Evolutionary conservation across 768 basidiomycete species (phyloP).

Genomic region (Cyclocybe cylindracea): DNA sequence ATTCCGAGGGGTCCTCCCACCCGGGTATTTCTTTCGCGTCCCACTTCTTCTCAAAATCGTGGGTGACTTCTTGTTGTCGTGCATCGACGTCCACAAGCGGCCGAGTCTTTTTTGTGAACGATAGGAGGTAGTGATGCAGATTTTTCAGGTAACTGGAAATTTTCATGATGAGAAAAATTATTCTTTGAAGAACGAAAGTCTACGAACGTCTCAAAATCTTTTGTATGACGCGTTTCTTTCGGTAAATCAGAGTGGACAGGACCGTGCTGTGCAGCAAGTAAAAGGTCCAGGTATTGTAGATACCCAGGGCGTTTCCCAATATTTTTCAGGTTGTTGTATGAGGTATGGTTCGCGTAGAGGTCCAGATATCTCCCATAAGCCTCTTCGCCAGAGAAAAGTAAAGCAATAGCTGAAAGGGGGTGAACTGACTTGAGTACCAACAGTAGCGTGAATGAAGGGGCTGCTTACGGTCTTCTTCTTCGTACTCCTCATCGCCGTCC

Average conservation of each 20-base stretch:
- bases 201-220: conserved; percentile 79
- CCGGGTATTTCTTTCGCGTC: conserved; percentile 70
- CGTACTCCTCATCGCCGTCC: conserved; percentile 71
- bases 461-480: conserved; percentile 85
- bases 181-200: not conserved
- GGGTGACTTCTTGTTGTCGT: conserved; percentile 62
- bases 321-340: conserved; percentile 88
- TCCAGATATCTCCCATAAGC: conserved; percentile 94
- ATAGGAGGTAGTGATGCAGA: conserved; percentile 81
- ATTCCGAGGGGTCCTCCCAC: conserved; percentile 65
- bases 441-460: conserved; percentile 1
- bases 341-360: conserved; percentile 82
- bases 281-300: conserved; percentile 88
- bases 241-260: conserved; percentile 69
- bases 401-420: conserved; percentile 59
- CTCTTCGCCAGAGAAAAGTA: conserved; percentile 96
- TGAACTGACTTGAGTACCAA: conserved; percentile 1
- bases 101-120: conserved; percentile 82
- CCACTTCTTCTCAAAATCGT: conserved; percentile 82
- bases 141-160: conserved; percentile 76
- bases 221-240: conserved; percentile 64
- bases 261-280: conserved; percentile 64
- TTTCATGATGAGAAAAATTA: not conserved
- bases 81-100: conserved; percentile 79
- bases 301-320: conserved; percentile 85